phyloP scores from a whole-genome alignment of 116 monocot species.

The Papilionanthe hybrid region DNA sequence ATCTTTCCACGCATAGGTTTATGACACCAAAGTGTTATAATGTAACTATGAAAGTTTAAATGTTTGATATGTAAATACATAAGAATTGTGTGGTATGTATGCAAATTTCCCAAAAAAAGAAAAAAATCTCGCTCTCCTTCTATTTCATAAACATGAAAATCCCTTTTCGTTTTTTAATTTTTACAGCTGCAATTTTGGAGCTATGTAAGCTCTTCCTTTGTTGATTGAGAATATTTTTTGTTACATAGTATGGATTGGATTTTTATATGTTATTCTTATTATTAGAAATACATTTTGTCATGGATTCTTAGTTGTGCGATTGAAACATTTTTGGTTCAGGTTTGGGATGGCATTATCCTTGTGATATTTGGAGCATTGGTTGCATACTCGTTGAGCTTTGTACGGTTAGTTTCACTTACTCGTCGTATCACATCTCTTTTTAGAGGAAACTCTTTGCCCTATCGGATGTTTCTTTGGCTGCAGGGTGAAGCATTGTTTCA shows the following conservation, averaged over 20 bases:
- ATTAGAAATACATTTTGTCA: neutral
- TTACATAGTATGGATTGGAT: neutral
- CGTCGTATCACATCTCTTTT: neutral
- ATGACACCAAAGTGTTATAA: too few species aligned
- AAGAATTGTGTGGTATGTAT: too few species aligned
- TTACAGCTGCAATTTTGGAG: neutral
- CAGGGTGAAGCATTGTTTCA: conserved; percentile 91
- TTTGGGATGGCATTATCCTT: conserved; percentile 87
- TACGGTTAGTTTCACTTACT: conserved; percentile 38
- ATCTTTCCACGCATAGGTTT: too few species aligned
- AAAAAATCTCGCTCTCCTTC: neutral
- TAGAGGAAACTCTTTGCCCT: neutral
- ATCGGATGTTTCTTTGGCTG: neutral
- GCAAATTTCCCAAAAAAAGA: too few species aligned
- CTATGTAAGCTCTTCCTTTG: neutral
- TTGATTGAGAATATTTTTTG: conserved; percentile 1
- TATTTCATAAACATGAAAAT: neutral
- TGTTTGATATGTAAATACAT: too few species aligned
- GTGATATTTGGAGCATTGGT: conserved; percentile 91
- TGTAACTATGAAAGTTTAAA: too few species aligned
- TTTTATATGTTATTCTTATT: neutral
- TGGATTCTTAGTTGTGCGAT: neutral
- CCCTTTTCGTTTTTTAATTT: neutral
- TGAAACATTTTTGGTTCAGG: conserved; percentile 30
- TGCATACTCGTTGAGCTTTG: conserved; percentile 87